phyloP scores from a whole-genome alignment of 1,284 basidiomycete species.

The Pascua sp. region DNA sequence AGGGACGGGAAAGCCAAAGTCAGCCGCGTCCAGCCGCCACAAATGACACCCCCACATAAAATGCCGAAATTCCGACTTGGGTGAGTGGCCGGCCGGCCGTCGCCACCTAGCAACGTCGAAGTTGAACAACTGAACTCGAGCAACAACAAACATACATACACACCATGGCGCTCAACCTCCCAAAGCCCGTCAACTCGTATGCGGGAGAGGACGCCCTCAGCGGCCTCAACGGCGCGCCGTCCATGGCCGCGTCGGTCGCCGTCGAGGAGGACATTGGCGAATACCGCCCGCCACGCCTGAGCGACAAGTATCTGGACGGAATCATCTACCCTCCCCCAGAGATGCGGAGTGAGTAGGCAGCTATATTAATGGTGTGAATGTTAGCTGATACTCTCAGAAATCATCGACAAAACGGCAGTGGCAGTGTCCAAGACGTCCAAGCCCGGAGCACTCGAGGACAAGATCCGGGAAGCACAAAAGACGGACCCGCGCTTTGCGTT shows the following conservation, averaged over 20 bases:
- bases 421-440: slow-evolving; percentile 89
- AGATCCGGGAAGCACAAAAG: slow-evolving; percentile 90
- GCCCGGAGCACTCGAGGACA: slow-evolving; percentile 85
- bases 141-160: neutral
- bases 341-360: slow-evolving; percentile 70
- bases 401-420: slow-evolving; percentile 94
- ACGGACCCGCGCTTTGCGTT: slow-evolving; percentile 95
- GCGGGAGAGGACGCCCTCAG: slow-evolving; percentile 45
- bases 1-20: slow-evolving; percentile 1
- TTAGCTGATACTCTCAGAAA: slow-evolving; percentile 56
- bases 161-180: slow-evolving; percentile 44
- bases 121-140: neutral
- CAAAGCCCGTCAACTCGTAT: slow-evolving; percentile 46
- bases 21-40: slow-evolving; percentile 1
- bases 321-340: slow-evolving; percentile 89
- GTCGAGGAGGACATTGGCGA: slow-evolving; percentile 29
- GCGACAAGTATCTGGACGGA: slow-evolving; percentile 67
- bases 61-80: neutral
- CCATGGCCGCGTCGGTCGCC: slow-evolving; percentile 18
- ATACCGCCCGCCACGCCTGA: slow-evolving; percentile 48
- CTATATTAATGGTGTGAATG: neutral
- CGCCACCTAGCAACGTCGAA: neutral
- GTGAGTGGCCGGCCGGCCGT: neutral
- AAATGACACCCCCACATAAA: neutral
- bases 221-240: slow-evolving; percentile 19